Conservation (phyloP, 768 basidiomycete genomes). For the Auricularia auricula-judae region DNA sequence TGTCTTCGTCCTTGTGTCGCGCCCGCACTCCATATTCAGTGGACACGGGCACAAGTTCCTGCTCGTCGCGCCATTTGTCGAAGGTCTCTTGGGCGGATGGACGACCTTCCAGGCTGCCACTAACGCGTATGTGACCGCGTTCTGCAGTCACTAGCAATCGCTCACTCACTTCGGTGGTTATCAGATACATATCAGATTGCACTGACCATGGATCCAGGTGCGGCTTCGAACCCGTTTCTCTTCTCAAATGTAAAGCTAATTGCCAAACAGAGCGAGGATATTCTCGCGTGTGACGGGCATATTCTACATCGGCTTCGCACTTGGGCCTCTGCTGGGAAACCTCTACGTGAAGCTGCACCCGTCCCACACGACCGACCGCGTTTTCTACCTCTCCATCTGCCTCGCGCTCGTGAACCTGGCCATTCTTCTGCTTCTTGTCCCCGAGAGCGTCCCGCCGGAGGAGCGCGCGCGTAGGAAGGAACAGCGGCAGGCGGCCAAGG, state of each 20-base stretch:
- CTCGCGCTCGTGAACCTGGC: slow-evolving; percentile 37
- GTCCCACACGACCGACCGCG: slow-evolving; percentile 30
- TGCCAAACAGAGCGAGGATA: slow-evolving; percentile 35
- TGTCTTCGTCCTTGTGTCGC: slow-evolving; percentile 69
- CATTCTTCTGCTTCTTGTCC: slow-evolving; percentile 44
- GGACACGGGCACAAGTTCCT: slow-evolving; percentile 64
- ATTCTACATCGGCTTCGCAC: slow-evolving; percentile 63
- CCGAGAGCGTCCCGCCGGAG: slow-evolving; percentile 41
- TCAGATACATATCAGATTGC: slow-evolving; percentile 54
- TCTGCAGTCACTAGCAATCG: slow-evolving; percentile 11
- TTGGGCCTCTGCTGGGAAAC: slow-evolving; percentile 63
- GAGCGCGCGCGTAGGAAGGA: slow-evolving; percentile 8
- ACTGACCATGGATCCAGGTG: slow-evolving; percentile 64
- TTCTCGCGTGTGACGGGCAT: slow-evolving; percentile 57
- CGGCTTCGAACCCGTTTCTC: background rate
- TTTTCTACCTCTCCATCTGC: slow-evolving; percentile 39
- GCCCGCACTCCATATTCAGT: slow-evolving; percentile 43
- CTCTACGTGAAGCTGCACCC: slow-evolving; percentile 36
- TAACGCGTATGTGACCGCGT: slow-evolving; percentile 28
- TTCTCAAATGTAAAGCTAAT: background rate
- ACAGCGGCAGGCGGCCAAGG: slow-evolving; percentile 10
- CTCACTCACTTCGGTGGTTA: background rate
- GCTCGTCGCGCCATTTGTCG: slow-evolving; percentile 64
- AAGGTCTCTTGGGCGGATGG: slow-evolving; percentile 76
- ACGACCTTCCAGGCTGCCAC: slow-evolving; percentile 51